Evolutionary conservation across 257 asterid genomes (phyloP).

Genomic region (Thymus quinquecostatus): DNA sequence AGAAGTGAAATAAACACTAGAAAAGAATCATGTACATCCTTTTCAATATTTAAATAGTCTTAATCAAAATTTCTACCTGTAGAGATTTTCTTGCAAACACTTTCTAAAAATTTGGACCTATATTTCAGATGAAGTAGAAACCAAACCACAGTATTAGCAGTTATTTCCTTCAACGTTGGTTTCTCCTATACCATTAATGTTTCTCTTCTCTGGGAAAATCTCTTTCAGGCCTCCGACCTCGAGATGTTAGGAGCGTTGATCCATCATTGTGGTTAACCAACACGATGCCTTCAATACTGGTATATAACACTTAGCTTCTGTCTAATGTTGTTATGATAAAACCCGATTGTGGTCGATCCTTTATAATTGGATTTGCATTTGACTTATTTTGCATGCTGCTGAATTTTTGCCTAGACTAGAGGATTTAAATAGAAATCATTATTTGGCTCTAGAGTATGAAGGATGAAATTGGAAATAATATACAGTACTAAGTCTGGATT

Average conservation of each 20-base stretch:
- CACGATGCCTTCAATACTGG: conserved; percentile 95
- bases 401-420: conserved; percentile 15
- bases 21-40: not conserved
- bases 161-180: conserved; percentile 10
- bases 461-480: not conserved
- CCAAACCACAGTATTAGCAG: not conserved
- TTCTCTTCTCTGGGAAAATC: conserved; percentile 23
- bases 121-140: not conserved
- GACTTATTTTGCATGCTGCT: not conserved
- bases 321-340: not conserved
- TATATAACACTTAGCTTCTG: conserved; percentile 32
- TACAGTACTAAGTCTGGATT: not conserved
- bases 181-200: conserved; percentile 12
- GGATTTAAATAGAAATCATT: not conserved
- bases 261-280: conserved; percentile 98
- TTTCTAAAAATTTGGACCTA: conserved; percentile 11
- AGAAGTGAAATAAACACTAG: not conserved
- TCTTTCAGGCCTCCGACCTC: conserved; percentile 85
- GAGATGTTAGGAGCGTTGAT: conserved; percentile 96
- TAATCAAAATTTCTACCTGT: not conserved
- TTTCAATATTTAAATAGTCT: conserved; percentile 3
- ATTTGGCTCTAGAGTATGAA: not conserved
- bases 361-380: not conserved
- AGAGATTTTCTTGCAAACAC: not conserved
- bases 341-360: conserved; percentile 1